Base-by-base conservation (phyloP, 2,329 filamentous ascomycete species). In the Pseudocercospora eumusae region DNA sequence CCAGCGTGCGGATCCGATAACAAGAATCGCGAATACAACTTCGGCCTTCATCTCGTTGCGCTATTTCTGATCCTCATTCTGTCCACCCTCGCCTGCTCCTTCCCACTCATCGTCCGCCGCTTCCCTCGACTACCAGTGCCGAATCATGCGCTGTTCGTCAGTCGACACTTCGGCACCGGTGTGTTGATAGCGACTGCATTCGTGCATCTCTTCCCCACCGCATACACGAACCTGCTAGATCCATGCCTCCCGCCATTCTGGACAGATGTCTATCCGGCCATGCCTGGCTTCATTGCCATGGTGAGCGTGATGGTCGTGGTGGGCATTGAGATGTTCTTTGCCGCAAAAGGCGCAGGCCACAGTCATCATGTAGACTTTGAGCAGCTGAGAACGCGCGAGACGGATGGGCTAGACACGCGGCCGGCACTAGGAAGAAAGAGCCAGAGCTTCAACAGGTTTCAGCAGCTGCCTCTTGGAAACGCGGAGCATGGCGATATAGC, bases 311-410 rank as follows among this genome's bases (percentile, higher is more conserved):
- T 96, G 62, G 79, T 90, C 3, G 92, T 97, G 2, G 91, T 96
- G 6, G 85, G 86, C 1, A 84, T 97, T 57, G 93, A 98, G 76
- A 96, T 95, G 78, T 92, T 92, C 74, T 88, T 98, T 68, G 92
- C 92, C 0, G 89, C 88, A 57, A 83, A 83, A 72, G 86, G 86
- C 4, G 85, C 84, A 8, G 80, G 80, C 15, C 85, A 88, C 71
- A 80, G 82, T 53, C 85, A 88, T 71, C 76, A 79, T 11, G 82
- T 73, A 31, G 73, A 72, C 59, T 66, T 74, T 53, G 66, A 68
- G 36, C 63, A 62, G 44, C 62, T 74, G 69, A 33, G 69, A 66
- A 47, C 72, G 70, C 45, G 66, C 33, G 61, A 57, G 23, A 54
- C 58, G 31, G 52, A 45, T 28, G 57, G 50, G 6, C 21, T 71